Evolutionary conservation across 805 yeast species (phyloP).

Genomic region (Wickerhamomyces bisporus): DNA sequence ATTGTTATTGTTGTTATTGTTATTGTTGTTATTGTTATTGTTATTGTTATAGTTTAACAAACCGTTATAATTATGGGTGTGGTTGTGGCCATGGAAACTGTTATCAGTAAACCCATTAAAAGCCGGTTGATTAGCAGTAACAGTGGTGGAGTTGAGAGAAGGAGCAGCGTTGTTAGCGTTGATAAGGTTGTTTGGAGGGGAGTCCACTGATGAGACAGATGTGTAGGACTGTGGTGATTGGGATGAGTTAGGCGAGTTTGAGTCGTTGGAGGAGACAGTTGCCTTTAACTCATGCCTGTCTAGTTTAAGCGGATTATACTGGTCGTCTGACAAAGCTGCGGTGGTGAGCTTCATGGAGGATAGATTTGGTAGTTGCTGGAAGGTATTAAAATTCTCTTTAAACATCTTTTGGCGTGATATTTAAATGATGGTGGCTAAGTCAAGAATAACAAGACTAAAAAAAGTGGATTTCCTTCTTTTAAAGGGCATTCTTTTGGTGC

Average conservation of each 20-base stretch:
- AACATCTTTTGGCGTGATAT: neutral
- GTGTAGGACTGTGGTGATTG: conserved; percentile 23
- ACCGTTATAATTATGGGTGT: neutral
- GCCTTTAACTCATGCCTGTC: conserved; percentile 17
- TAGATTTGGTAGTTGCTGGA: conserved; percentile 10
- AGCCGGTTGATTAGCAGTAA: too few species aligned
- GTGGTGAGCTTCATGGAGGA: conserved; percentile 18
- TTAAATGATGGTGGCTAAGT: neutral
- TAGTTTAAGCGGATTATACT: neutral
- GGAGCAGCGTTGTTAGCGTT: conserved; percentile 1
- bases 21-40: conserved; percentile 2
- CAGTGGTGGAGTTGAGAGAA: neutral
- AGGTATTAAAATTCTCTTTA: neutral
- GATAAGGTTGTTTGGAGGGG: conserved; percentile 14
- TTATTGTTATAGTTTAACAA: too few species aligned
- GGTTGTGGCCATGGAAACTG: neutral
- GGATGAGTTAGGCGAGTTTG: conserved; percentile 23
- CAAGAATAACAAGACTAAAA: neutral
- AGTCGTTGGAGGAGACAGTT: conserved; percentile 19
- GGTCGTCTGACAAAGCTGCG: neutral
- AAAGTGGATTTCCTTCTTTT: neutral
- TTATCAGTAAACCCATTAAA: too few species aligned
- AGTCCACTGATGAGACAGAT: conserved; percentile 22
- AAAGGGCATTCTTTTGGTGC: conserved; percentile 1
- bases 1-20: neutral